Conservation (phyloP, 129 eudicot species). For the Centrapalus pauciflorus region DNA sequence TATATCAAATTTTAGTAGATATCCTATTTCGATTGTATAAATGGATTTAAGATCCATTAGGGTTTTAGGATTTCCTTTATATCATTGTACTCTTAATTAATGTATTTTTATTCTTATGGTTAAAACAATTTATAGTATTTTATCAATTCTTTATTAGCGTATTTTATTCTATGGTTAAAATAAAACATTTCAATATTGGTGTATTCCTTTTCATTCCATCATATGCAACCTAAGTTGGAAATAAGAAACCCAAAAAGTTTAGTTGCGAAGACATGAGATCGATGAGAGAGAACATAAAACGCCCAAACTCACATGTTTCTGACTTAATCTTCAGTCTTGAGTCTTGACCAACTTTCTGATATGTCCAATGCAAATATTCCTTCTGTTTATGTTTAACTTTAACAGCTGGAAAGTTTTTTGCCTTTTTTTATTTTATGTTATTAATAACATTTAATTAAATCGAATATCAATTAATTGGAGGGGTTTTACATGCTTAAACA, state of each 20-base stretch:
- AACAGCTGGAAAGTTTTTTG: not conserved
- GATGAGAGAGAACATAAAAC: not conserved
- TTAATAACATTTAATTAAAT: not conserved
- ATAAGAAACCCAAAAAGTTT: not conserved
- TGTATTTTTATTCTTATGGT: too few relatives aligned
- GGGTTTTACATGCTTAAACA: too few relatives aligned
- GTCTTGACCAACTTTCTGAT: conserved; percentile 3
- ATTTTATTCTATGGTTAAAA: not conserved
- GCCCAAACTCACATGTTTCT: conserved; percentile 18
- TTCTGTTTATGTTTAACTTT: not conserved
- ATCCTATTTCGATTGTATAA: too few relatives aligned
- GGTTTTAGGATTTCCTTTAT: too few relatives aligned
- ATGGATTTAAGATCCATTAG: too few relatives aligned
- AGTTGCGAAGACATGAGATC: not conserved
- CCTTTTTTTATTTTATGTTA: not conserved
- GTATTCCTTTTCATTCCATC: too few relatives aligned
- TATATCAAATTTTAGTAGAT: too few relatives aligned
- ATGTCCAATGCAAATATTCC: conserved; percentile 32
- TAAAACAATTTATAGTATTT: not conserved
- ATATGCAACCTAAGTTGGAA: too few relatives aligned
- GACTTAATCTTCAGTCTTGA: too few relatives aligned
- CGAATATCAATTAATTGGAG: not conserved
- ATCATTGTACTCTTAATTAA: too few relatives aligned
- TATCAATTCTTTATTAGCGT: not conserved
- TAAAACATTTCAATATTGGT: not conserved